Evolutionary conservation across 306 rosid species (phyloP).

Genomic region (Malus fusca): DNA sequence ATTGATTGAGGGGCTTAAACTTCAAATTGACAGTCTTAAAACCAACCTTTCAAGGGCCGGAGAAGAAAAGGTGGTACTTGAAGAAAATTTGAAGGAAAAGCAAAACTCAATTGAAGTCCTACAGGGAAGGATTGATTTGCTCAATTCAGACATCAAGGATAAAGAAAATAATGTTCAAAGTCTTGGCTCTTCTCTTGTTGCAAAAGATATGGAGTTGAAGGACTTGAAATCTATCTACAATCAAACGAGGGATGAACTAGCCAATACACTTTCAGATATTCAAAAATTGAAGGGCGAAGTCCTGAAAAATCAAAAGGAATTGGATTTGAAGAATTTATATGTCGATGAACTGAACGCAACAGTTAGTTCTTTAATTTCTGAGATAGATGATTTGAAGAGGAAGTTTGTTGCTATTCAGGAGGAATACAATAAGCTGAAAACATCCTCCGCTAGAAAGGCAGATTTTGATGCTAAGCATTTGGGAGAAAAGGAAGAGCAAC

Average conservation of each 20-base stretch:
- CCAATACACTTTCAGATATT: constrained; percentile 38
- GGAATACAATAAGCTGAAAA: constrained; percentile 46
- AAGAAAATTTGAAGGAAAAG: constrained; percentile 33
- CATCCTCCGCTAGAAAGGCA: constrained; percentile 46
- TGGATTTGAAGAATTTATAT: constrained; percentile 40
- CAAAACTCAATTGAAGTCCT: constrained; percentile 19
- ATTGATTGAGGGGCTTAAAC: constrained; percentile 46
- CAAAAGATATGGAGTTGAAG: constrained; percentile 57
- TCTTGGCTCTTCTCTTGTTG: constrained; percentile 57
- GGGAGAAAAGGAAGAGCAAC: constrained; percentile 54
- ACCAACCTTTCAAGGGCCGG: constrained; percentile 23
- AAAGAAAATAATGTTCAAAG: constrained; percentile 42
- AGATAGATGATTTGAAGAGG: constrained; percentile 37
- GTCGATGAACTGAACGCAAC: constrained; percentile 48
- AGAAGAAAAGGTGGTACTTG: constrained; percentile 45
- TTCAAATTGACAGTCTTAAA: constrained; percentile 40
- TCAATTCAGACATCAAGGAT: constrained; percentile 46
- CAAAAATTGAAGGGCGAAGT: constrained; percentile 52
- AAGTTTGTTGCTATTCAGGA: constrained; percentile 34
- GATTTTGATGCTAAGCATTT: constrained; percentile 48
- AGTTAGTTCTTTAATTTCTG: constrained; percentile 37
- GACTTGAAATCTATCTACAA: constrained; percentile 40
- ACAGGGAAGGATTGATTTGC: constrained; percentile 42
- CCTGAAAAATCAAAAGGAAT: constrained; percentile 40
- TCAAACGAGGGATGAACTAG: constrained; percentile 46